Percentiles rank a stretch among this genome's conserved stretches.
Evolutionary conservation across 2,329 filamentous ascomycete species (phyloP).

Genomic region (Polychaeton citri): DNA sequence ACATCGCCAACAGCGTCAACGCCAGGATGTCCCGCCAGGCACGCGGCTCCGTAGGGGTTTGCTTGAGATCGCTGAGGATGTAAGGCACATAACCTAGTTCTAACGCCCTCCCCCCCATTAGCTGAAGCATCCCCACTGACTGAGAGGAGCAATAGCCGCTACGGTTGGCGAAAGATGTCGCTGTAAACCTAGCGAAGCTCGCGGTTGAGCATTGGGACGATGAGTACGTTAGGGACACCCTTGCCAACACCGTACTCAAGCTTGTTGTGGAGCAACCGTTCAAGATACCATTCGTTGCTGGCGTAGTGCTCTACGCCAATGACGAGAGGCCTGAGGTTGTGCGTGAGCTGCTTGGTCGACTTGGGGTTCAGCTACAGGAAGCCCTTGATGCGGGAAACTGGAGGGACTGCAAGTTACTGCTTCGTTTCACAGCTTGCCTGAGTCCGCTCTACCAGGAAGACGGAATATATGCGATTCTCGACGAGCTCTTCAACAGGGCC

Average conservation of each 20-base stretch:
- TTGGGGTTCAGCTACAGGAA: conserved; percentile 49
- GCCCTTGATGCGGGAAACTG: conserved; percentile 63
- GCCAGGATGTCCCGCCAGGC: conserved; percentile 52
- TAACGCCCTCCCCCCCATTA: no score
- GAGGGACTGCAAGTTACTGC: conserved; percentile 78
- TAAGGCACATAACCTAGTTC: conserved; percentile 17
- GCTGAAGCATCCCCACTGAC: conserved; percentile 1
- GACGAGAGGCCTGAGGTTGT: conserved; percentile 62
- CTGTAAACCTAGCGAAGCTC: conserved; percentile 58
- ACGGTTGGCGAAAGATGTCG: conserved; percentile 66
- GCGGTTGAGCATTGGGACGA: conserved; percentile 80
- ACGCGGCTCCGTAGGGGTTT: conserved; percentile 66
- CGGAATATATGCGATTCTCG: conserved; percentile 70
- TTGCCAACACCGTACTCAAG: conserved; percentile 61
- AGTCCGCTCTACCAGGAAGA: conserved; percentile 70
- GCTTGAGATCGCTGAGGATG: conserved; percentile 66
- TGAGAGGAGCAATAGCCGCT: conserved; percentile 36
- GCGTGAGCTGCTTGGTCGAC: conserved; percentile 52
- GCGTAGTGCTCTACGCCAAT: conserved; percentile 69
- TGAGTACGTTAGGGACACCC: conserved; percentile 58
- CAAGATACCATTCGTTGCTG: conserved; percentile 91
- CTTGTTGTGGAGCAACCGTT: conserved; percentile 82
- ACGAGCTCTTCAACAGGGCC: conserved; percentile 84
- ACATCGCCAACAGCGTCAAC: conserved; percentile 57
- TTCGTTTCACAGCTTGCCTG: conserved; percentile 81